phyloP scores from a whole-genome alignment of 768 basidiomycete genomes.

The Pleurotus giganteus region DNA sequence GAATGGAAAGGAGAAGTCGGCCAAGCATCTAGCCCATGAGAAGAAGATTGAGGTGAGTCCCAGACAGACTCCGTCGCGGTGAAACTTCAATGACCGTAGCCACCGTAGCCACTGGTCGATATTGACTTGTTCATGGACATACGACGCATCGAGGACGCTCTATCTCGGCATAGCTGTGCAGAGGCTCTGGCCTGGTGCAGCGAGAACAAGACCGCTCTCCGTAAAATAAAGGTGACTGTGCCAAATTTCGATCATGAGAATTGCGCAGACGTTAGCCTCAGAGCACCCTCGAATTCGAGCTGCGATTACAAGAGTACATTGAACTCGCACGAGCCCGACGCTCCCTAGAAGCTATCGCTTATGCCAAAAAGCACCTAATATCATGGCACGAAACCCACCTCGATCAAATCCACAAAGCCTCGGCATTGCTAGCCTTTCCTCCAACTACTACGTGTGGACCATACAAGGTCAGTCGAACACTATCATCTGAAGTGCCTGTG shows the following conservation, averaged over 20 bases:
- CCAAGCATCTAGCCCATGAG: conserved; percentile 71
- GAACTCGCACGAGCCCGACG: conserved; percentile 76
- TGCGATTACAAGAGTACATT: conserved; percentile 94
- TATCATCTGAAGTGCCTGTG: conserved; percentile 2
- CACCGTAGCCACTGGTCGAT: conserved; percentile 75
- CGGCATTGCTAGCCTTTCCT: conserved; percentile 73
- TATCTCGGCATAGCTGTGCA: conserved; percentile 71
- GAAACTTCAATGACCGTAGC: not conserved
- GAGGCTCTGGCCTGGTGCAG: conserved; percentile 95
- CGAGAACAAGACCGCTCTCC: conserved; percentile 90
- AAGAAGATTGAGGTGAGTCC: conserved; percentile 75
- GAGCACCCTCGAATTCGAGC: conserved; percentile 95
- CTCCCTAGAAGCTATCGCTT: conserved; percentile 75
- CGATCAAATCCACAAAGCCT: conserved; percentile 71
- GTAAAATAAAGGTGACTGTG: conserved; percentile 77
- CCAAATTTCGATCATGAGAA: not conserved
- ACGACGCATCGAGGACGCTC: conserved; percentile 78
- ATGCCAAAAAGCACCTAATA: conserved; percentile 77
- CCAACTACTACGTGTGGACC: conserved; percentile 69
- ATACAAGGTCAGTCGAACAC: conserved; percentile 62
- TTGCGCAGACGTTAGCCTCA: conserved; percentile 28
- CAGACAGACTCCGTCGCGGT: not conserved
- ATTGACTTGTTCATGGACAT: conserved; percentile 91
- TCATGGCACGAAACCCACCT: conserved; percentile 83
- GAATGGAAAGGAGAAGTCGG: conserved; percentile 74